Evolutionary conservation across 108 stramenopile species (phyloP).

Genomic region (Nannochloropsis oceanica): DNA sequence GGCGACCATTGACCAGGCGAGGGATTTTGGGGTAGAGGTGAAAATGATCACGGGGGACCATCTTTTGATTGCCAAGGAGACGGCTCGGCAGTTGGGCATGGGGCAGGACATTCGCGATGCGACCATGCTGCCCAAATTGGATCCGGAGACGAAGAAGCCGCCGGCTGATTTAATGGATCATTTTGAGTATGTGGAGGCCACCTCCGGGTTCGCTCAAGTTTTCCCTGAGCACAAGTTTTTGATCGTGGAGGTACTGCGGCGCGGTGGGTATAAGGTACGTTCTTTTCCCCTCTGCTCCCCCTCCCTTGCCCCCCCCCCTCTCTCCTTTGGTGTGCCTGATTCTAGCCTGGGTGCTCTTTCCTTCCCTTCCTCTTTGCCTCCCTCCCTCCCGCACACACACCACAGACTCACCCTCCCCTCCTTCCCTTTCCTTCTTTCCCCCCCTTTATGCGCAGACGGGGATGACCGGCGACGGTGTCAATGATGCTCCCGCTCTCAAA

Average conservation of each 20-base stretch:
- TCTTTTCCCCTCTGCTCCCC: conserved; percentile 14
- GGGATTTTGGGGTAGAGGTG: conserved; percentile 47
- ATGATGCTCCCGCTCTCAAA: conserved; percentile 68
- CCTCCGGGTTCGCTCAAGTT: conserved; percentile 47
- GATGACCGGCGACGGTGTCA: conserved; percentile 81
- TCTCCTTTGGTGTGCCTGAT: not conserved
- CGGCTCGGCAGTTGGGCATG: conserved; percentile 46
- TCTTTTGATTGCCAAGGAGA: conserved; percentile 51
- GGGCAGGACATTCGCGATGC: conserved; percentile 43
- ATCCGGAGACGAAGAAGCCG: conserved; percentile 1
- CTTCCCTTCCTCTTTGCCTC: not conserved
- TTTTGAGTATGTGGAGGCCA: not conserved
- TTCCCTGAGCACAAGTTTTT: conserved; percentile 65
- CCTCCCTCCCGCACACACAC: not conserved
- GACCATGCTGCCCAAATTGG: not conserved
- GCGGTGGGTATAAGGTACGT: conserved; percentile 11
- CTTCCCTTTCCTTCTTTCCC: not conserved
- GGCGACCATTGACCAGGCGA: conserved; percentile 45
- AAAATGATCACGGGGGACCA: conserved; percentile 82
- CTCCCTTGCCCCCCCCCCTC: not conserved
- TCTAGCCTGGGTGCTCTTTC: too few relatives aligned
- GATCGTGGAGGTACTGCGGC: conserved; percentile 48
- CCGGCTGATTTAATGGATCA: not conserved
- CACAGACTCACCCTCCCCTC: not conserved
- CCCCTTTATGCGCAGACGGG: conserved; percentile 16